Conservation (phyloP, 805 yeast species). For the Pichia thaimueangensis region DNA sequence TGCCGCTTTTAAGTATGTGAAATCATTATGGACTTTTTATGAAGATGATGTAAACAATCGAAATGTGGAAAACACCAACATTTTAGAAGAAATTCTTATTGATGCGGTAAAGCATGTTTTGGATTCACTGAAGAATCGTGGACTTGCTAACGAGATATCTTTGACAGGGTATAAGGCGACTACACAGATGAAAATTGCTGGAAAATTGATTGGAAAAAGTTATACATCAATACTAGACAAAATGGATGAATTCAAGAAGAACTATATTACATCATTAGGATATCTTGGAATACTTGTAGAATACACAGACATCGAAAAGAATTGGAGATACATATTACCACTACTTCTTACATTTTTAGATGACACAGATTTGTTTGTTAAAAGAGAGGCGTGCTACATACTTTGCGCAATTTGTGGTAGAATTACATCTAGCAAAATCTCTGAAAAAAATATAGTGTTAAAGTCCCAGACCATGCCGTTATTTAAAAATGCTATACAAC, state of each 20-base stretch:
- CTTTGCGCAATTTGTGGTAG: slow-evolving; percentile 6
- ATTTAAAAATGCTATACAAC: slow-evolving; percentile 21
- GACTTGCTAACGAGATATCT: slow-evolving; percentile 5
- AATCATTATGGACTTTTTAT: too few species aligned
- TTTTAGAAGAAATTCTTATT: too few species aligned
- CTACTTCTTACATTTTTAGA: slow-evolving; percentile 24
- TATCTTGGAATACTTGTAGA: slow-evolving; percentile 2
- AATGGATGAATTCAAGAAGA: slow-evolving; percentile 17
- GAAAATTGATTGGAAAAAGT: slow-evolving; percentile 11
- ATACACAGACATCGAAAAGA: slow-evolving; percentile 12
- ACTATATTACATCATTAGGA: slow-evolving; percentile 12
- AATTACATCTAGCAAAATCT: slow-evolving; percentile 3
- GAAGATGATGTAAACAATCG: too few species aligned
- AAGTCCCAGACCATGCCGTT: slow-evolving; percentile 21
- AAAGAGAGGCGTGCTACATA: slow-evolving; percentile 18
- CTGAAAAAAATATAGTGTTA: slow-evolving; percentile 16
- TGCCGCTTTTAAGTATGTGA: too few species aligned
- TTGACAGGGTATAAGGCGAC: slow-evolving; percentile 5
- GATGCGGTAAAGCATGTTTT: too few species aligned
- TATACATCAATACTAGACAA: slow-evolving; percentile 14
- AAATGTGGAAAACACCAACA: too few species aligned
- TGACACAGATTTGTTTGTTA: slow-evolving; percentile 24
- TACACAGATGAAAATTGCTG: slow-evolving; percentile 8
- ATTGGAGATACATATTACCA: slow-evolving; percentile 26
- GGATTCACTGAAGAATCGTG: too few species aligned